Conservation (phyloP, 345 rosid genomes). For the Barbarea vulgaris region DNA sequence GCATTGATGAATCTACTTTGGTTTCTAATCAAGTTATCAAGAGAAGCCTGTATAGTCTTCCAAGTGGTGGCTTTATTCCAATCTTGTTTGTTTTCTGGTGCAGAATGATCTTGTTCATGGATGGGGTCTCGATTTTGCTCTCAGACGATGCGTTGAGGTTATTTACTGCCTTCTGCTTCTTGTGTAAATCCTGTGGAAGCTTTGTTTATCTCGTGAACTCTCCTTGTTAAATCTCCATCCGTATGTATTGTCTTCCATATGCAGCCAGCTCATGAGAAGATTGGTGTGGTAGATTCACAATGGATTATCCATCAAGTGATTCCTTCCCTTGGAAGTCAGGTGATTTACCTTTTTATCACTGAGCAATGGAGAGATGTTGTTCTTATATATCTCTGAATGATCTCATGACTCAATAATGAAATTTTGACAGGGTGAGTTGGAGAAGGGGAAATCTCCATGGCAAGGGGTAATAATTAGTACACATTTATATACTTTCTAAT, state of each 20-base stretch:
- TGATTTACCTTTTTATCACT: slow-evolving; percentile 29
- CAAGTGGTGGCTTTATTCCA: neutral
- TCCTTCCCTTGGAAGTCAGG: slow-evolving; percentile 92
- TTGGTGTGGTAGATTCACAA: slow-evolving; percentile 96
- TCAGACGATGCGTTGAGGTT: slow-evolving; percentile 87
- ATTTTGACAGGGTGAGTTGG: slow-evolving; percentile 62
- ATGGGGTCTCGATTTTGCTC: slow-evolving; percentile 99
- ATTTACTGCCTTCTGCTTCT: slow-evolving; percentile 20
- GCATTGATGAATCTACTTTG: neutral
- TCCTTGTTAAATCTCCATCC: slow-evolving; percentile 6
- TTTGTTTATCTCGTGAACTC: neutral
- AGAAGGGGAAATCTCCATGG: slow-evolving; percentile 78
- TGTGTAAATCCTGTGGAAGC: neutral
- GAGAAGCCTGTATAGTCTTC: neutral
- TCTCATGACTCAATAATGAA: neutral
- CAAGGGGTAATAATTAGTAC: slow-evolving; percentile 65
- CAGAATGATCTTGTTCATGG: slow-evolving; percentile 99
- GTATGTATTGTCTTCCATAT: slow-evolving; percentile 12
- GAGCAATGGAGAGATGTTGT: slow-evolving; percentile 4
- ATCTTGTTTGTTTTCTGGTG: slow-evolving; percentile 24
- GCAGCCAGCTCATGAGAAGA: slow-evolving; percentile 95
- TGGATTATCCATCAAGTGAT: slow-evolving; percentile 95
- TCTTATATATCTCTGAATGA: neutral
- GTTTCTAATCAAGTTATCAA: neutral
- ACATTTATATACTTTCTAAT: neutral